Base-by-base conservation (phyloP, 192 early-diverging fungal species). In the Coemansia umbellata region DNA sequence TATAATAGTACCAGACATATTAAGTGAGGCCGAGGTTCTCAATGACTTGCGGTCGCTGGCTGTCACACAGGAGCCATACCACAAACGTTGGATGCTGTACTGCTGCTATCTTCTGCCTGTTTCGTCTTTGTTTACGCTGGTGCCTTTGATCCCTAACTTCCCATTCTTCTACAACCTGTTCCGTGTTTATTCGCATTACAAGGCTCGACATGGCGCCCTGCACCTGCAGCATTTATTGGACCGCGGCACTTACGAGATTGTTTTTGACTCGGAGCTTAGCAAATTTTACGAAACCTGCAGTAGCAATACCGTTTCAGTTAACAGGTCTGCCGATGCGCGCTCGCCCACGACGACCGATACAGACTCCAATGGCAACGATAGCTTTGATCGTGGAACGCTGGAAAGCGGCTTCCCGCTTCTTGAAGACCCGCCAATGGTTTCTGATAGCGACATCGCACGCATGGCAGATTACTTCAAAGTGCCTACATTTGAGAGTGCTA, bases 121-220 rank as follows among this genome's bases (percentile, higher is more conserved):
- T 18, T 71, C 88, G 4, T 78, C 80, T 43, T 59, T 82, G 15
- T 91, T 91, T 76, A 82, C 78, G 4, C 55, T 89, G 45, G 81
- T 91, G 3, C 88, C 88, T 3, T 19, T 91, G 14, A 53, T 91
- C 8, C 88, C 88, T 32, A 91, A 91, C 57, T 83, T 91, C 30
- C 87, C 87, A 0, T 55, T 91, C 14, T 85, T 85, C 24, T 91
- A 91, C 60, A 91, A 91, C 63, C 48, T 86, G 26, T 91, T 87
- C 50, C 83, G 88, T 3, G 74, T 91, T 19, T 91, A 88, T 62
- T 87, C 85, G 58, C 87, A 91, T 41, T 89, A 87, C 63, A 86
- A 86, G 85, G 88, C 87, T 69, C 68, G 64, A 32, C 78, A 75
- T 35, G 84, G 84, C 1, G 81, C 84, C 0, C 63, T 70, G 32